Conservation (phyloP, 2,329 filamentous ascomycete species). For the Fusarium sp. region DNA sequence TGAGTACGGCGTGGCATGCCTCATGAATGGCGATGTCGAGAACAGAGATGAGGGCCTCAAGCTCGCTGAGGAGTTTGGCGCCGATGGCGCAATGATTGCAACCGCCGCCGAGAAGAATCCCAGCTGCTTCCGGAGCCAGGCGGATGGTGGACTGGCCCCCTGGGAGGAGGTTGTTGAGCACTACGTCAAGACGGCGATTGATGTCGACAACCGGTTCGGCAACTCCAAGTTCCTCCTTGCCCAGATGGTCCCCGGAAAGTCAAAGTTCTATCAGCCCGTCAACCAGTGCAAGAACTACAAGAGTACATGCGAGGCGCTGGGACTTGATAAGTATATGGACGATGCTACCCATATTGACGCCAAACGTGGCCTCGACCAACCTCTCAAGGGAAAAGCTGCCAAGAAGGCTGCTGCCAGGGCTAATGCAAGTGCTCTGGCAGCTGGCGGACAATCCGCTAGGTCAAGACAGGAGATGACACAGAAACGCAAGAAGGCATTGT, state of each 20-base stretch:
- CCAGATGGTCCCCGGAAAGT: conserved; percentile 87
- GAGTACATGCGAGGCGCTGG: conserved; percentile 73
- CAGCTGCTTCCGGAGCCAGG: conserved; percentile 80
- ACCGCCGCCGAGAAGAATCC: conserved; percentile 91
- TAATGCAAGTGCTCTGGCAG: conserved; percentile 58
- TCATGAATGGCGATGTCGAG: conserved; percentile 95
- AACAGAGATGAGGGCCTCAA: conserved; percentile 76
- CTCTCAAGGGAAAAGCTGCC: conserved; percentile 51
- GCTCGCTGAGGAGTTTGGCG: conserved; percentile 82
- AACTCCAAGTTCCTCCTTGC: conserved; percentile 94
- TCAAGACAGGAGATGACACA: conserved; percentile 47
- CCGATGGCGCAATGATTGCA: conserved; percentile 97
- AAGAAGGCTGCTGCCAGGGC: conserved; percentile 46
- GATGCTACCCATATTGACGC: conserved; percentile 74
- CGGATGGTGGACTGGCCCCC: conserved; percentile 74
- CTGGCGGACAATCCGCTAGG: conserved; percentile 58
- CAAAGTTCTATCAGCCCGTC: conserved; percentile 69
- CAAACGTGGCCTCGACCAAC: conserved; percentile 67
- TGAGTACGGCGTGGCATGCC: conserved; percentile 86
- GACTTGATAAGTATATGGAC: conserved; percentile 70
- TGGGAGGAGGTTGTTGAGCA: conserved; percentile 83
- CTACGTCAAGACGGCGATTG: conserved; percentile 78
- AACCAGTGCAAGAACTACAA: conserved; percentile 76
- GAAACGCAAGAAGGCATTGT: conserved; percentile 50
- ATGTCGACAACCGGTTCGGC: conserved; percentile 85